Conservation (phyloP, 1,284 basidiomycete species). For the Naganishia cerealis region DNA sequence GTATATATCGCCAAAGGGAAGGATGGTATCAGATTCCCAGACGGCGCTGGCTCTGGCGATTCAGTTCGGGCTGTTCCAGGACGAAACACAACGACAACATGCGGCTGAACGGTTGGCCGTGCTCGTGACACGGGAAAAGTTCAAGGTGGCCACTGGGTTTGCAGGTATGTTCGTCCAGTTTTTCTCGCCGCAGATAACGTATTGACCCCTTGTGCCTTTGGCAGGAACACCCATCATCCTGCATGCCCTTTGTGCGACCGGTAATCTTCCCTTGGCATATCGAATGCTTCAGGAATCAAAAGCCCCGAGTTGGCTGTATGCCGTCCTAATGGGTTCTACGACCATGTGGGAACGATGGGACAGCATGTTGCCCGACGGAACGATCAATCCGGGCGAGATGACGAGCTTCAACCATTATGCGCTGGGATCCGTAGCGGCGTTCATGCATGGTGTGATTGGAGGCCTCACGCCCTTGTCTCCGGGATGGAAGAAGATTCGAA, state of each 20-base stretch:
- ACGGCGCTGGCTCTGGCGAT: constrained; percentile 37
- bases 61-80: constrained; percentile 35
- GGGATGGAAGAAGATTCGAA: constrained; percentile 41
- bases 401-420: constrained; percentile 53
- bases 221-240: constrained; percentile 47
- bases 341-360: constrained; percentile 52
- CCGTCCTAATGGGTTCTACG: constrained; percentile 48
- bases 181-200: neutral
- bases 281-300: constrained; percentile 49
- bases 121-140: constrained; percentile 36
- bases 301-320: constrained; percentile 47
- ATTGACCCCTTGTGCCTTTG: neutral
- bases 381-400: constrained; percentile 50
- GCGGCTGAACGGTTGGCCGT: constrained; percentile 35
- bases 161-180: constrained; percentile 26
- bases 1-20: constrained; percentile 38
- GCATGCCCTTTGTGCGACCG: constrained; percentile 39
- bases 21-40: constrained; percentile 39
- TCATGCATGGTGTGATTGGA: constrained; percentile 45
- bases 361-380: constrained; percentile 43
- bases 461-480: constrained; percentile 41
- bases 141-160: constrained; percentile 43
- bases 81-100: constrained; percentile 20
- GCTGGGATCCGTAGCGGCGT: constrained; percentile 45
- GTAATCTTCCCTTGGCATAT: constrained; percentile 42